phyloP scores from a whole-genome alignment of 1,284 basidiomycete genomes.

The Paramarasmius palmivorus region DNA sequence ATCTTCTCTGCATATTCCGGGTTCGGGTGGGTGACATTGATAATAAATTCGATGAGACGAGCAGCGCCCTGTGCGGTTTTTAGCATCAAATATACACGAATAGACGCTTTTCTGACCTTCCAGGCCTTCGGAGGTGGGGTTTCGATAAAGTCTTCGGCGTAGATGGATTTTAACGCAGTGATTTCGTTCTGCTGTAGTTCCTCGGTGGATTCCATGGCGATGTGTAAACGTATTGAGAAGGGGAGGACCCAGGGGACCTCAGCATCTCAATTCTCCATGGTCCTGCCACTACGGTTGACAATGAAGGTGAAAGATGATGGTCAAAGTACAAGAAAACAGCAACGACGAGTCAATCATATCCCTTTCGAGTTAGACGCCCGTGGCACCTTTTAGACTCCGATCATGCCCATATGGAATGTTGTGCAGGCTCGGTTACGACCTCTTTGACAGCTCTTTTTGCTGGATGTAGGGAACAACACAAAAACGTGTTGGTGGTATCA shows the following conservation, averaged over 20 bases:
- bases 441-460: no score
- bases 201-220: conserved; percentile 67
- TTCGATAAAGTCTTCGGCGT: conserved; percentile 71
- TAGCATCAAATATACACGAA: conserved; percentile 8
- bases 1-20: conserved; percentile 53
- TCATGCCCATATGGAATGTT: not conserved
- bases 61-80: conserved; percentile 52
- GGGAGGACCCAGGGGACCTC: conserved; percentile 70
- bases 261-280: conserved; percentile 53
- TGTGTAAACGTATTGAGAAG: conserved; percentile 38
- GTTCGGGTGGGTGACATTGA: conserved; percentile 67
- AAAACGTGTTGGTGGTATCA: not conserved
- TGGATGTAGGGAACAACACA: not conserved
- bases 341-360: not conserved
- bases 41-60: conserved; percentile 70
- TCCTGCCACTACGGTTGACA: conserved; percentile 1
- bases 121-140: conserved; percentile 75
- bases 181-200: conserved; percentile 76
- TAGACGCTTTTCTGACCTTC: conserved; percentile 52
- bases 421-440: not conserved
- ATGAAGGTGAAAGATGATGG: not conserved
- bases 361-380: not conserved
- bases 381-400: not conserved
- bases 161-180: conserved; percentile 75
- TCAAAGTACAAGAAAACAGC: not conserved